phyloP scores from a whole-genome alignment of 768 basidiomycete species.

The Boletus rubropictus region DNA sequence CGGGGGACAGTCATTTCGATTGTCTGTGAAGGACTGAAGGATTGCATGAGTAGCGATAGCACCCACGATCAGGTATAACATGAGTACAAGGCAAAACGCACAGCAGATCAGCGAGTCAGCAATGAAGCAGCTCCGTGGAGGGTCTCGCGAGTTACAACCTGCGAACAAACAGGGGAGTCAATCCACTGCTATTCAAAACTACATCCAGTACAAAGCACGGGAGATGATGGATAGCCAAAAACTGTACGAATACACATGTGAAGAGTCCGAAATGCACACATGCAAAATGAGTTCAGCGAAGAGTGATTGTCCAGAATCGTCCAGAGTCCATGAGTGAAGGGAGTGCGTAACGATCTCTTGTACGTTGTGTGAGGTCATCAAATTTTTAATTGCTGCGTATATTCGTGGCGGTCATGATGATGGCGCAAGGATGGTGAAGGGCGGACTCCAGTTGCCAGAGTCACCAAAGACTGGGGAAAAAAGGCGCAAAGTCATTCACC shows the following conservation, averaged over 20 bases:
- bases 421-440: slow-evolving; percentile 37
- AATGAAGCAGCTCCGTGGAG: too few species aligned
- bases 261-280: neutral
- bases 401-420: slow-evolving; percentile 15
- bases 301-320: slow-evolving; percentile 10
- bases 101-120: neutral
- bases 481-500: slow-evolving; percentile 1
- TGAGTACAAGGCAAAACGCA: neutral
- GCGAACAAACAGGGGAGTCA: neutral
- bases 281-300: neutral
- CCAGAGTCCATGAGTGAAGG: slow-evolving; percentile 7
- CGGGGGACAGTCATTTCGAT: too few species aligned
- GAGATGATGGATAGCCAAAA: slow-evolving; percentile 2
- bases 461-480: slow-evolving; percentile 47
- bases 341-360: neutral
- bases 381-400: neutral
- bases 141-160: too few species aligned
- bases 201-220: slow-evolving; percentile 9
- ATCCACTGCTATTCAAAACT: neutral
- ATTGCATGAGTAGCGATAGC: slow-evolving; percentile 2
- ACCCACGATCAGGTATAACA: slow-evolving; percentile 13
- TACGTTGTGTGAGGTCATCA: slow-evolving; percentile 17
- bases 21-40: slow-evolving; percentile 1
- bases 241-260: neutral
- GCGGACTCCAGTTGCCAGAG: slow-evolving; percentile 44